These are phyloP conservation scores for Pseudevernia furfuracea DNA, from an alignment of 495 filamentous ascomycete species.

Conservation along the genomic window DNA sequence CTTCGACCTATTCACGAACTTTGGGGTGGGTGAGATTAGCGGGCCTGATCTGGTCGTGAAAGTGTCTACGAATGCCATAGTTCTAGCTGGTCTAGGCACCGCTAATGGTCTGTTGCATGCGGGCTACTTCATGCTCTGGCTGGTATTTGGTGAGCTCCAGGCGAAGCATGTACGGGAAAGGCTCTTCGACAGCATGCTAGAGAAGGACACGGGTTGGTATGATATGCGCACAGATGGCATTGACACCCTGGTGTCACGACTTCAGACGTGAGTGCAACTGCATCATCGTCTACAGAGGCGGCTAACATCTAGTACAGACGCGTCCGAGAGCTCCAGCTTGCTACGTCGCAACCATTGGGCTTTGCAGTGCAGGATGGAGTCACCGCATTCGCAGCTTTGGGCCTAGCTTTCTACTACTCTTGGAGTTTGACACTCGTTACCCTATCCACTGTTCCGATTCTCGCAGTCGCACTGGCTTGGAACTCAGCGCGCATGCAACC, in stretches of 20 bases:
- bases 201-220: constrained; percentile 77
- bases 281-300: neutral
- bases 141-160: constrained; percentile 74
- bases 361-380: constrained; percentile 54
- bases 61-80: constrained; percentile 50
- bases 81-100: constrained; percentile 52
- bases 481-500: constrained; percentile 54
- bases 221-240: constrained; percentile 66
- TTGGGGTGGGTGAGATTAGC: constrained; percentile 48
- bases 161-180: constrained; percentile 53
- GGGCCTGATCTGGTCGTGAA: constrained; percentile 45
- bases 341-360: constrained; percentile 71
- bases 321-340: constrained; percentile 72
- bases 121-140: constrained; percentile 58
- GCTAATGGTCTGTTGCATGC: constrained; percentile 58
- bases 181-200: constrained; percentile 59
- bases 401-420: constrained; percentile 65
- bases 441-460: constrained; percentile 64
- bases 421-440: constrained; percentile 85
- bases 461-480: constrained; percentile 49
- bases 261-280: constrained; percentile 60
- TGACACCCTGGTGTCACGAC: constrained; percentile 56
- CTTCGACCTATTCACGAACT: constrained; percentile 63
- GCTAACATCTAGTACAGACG: constrained; percentile 47
- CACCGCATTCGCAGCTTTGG: constrained; percentile 54